Evolutionary conservation across 306 rosid species (phyloP).

Genomic region (Erythrophleum fordii): DNA sequence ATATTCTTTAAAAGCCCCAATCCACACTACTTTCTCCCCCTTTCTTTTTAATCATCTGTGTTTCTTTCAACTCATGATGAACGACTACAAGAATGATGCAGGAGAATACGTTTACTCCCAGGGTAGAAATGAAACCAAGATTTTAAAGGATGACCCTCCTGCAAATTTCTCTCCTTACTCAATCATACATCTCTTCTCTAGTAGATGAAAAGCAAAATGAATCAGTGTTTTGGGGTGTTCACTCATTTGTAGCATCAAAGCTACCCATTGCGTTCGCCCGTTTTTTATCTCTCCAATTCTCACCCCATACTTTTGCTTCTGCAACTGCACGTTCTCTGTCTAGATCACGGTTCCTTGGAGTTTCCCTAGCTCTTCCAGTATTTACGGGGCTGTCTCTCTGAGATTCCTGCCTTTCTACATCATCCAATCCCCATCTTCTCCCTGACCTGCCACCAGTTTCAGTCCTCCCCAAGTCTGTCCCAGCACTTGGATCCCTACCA

Average conservation of each 20-base stretch:
- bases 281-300: slow-evolving; percentile 95
- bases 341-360: slow-evolving; percentile 84
- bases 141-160: slow-evolving; percentile 44
- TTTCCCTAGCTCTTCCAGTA: slow-evolving; percentile 84
- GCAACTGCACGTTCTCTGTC: slow-evolving; percentile 97
- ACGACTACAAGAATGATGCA: slow-evolving; percentile 50
- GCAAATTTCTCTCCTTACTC: slow-evolving; percentile 50
- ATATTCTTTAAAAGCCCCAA: slow-evolving; percentile 52
- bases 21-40: slow-evolving; percentile 37
- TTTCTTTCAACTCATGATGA: slow-evolving; percentile 26
- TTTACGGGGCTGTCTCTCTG: slow-evolving; percentile 81
- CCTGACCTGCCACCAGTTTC: slow-evolving; percentile 72
- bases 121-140: slow-evolving; percentile 50
- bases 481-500: slow-evolving; percentile 57
- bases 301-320: slow-evolving; percentile 96
- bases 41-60: slow-evolving; percentile 5
- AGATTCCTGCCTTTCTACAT: slow-evolving; percentile 72
- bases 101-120: slow-evolving; percentile 48
- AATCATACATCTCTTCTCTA: slow-evolving; percentile 42
- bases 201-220: slow-evolving; percentile 43
- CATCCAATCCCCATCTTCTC: slow-evolving; percentile 85
- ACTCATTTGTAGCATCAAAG: slow-evolving; percentile 91
- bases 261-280: slow-evolving; percentile 78
- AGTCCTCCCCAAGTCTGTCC: slow-evolving; percentile 55
- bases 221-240: slow-evolving; percentile 35